phyloP scores from a whole-genome alignment of 2,329 filamentous ascomycete species.

The Calonectria pauciramosa region DNA sequence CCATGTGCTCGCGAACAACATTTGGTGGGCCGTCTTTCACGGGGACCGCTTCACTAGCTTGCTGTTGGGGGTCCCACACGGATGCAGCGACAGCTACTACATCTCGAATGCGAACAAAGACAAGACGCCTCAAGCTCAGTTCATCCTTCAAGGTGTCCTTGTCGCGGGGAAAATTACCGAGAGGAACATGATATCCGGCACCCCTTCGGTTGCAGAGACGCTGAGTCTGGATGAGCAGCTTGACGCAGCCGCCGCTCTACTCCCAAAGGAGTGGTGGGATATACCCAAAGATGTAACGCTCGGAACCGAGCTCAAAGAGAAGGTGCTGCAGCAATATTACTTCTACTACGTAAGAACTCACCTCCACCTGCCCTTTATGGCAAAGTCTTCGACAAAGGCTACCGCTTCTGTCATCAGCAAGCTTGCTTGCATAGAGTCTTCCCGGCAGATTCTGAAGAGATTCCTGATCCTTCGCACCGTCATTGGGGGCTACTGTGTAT shows the following conservation, averaged over 20 bases:
- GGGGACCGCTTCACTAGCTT: conserved; percentile 22
- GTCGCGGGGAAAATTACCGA: conserved; percentile 22
- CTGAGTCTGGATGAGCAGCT: conserved; percentile 17
- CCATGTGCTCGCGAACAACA: background rate
- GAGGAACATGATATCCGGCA: background rate
- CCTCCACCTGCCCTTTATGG: conserved; percentile 20
- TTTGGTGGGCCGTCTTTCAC: conserved; percentile 20
- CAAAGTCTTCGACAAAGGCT: background rate
- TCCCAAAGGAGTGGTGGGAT: conserved; percentile 15
- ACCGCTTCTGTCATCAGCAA: conserved; percentile 3
- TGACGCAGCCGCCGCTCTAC: background rate
- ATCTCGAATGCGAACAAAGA: background rate
- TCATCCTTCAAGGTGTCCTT: background rate
- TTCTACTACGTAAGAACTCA: conserved; percentile 8
- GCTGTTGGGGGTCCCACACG: conserved; percentile 16
- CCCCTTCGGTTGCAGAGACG: conserved; percentile 7
- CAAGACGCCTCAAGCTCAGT: background rate
- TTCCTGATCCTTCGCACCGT: conserved; percentile 4
- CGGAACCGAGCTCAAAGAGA: background rate
- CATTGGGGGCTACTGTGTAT: background rate
- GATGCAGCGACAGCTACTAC: conserved; percentile 5
- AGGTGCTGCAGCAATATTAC: conserved; percentile 8
- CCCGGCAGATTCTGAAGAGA: conserved; percentile 2
- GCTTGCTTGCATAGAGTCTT: conserved; percentile 12
- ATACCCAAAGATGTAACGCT: background rate